These are phyloP conservation scores for Solanum chiquidenum DNA, from an alignment of 257 asterid genomes.

Conservation along the genomic window DNA sequence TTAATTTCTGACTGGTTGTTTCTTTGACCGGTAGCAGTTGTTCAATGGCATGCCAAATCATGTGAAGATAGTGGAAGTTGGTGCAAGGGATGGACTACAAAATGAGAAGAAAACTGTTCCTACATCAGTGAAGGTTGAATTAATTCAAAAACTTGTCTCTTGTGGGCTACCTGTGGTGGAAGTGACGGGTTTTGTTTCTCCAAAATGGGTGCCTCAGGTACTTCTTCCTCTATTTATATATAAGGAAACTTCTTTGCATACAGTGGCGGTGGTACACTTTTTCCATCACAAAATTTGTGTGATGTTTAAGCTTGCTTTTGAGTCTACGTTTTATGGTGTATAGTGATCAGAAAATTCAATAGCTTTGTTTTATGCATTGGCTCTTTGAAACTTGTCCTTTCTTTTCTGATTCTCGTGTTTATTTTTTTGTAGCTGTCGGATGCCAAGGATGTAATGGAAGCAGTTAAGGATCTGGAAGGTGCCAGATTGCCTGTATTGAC, in stretches of 20 bases:
- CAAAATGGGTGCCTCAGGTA: slow-evolving; percentile 99
- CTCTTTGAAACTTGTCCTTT: neutral
- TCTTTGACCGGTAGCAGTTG: slow-evolving; percentile 28
- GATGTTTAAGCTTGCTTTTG: neutral
- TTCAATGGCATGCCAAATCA: slow-evolving; percentile 54
- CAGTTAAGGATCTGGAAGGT: slow-evolving; percentile 60
- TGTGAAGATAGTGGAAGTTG: slow-evolving; percentile 93
- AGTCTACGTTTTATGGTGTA: neutral
- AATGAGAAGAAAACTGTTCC: slow-evolving; percentile 81
- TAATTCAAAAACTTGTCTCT: slow-evolving; percentile 63
- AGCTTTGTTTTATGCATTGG: neutral
- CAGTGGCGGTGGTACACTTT: neutral
- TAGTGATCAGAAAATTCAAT: neutral
- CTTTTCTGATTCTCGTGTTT: slow-evolving; percentile 1
- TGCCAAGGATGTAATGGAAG: slow-evolving; percentile 84
- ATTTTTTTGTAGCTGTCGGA: slow-evolving; percentile 58
- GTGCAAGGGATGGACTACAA: slow-evolving; percentile 94
- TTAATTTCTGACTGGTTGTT: neutral
- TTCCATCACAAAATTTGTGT: neutral
- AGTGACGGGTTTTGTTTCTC: slow-evolving; percentile 95
- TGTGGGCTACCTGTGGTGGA: slow-evolving; percentile 83
- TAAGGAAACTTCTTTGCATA: neutral
- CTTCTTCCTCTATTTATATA: neutral
- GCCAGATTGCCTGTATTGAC: slow-evolving; percentile 77
- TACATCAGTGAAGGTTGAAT: slow-evolving; percentile 57